A percentile compares a stretch with the other conserved stretches of the same genome.
Conservation (phyloP, 371 early-diverging fungal genomes). For the Mucor velutinosus region DNA sequence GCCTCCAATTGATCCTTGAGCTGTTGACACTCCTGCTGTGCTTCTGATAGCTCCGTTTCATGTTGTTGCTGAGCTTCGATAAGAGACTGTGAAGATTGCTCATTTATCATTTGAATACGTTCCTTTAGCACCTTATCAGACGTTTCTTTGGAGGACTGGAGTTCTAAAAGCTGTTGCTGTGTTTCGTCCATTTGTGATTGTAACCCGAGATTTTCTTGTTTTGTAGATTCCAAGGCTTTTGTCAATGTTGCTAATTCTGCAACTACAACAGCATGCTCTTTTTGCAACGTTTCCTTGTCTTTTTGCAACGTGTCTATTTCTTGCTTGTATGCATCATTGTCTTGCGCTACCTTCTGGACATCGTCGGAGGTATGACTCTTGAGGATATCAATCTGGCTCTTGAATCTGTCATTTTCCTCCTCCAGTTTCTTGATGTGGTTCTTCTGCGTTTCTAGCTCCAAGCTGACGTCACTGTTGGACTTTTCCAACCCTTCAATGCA, state of each 20-base stretch:
- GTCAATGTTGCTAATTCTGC: not conserved
- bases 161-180: not conserved
- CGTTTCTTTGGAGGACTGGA: conserved; percentile 5
- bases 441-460: not conserved
- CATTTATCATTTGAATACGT: conserved; percentile 4
- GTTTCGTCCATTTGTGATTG: not conserved
- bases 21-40: conserved; percentile 1
- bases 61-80: conserved; percentile 1
- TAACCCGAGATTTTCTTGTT: conserved; percentile 7
- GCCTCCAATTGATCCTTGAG: conserved; percentile 7
- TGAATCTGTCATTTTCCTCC: not conserved
- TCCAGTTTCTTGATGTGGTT: conserved; percentile 1
- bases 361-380: conserved; percentile 8
- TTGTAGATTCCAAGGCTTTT: conserved; percentile 1
- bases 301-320: not conserved
- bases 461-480: not conserved
- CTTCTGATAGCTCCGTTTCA: not conserved
- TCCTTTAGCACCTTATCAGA: conserved; percentile 7
- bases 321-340: not conserved
- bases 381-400: conserved; percentile 5
- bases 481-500: not conserved
- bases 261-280: not conserved
- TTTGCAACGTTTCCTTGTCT: not conserved
- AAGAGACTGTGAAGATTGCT: conserved; percentile 7
- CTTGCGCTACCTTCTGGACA: conserved; percentile 11